Evolutionary conservation across 1,139 yeast genomes (phyloP).

Genomic region (Hansenula lynferdii): DNA sequence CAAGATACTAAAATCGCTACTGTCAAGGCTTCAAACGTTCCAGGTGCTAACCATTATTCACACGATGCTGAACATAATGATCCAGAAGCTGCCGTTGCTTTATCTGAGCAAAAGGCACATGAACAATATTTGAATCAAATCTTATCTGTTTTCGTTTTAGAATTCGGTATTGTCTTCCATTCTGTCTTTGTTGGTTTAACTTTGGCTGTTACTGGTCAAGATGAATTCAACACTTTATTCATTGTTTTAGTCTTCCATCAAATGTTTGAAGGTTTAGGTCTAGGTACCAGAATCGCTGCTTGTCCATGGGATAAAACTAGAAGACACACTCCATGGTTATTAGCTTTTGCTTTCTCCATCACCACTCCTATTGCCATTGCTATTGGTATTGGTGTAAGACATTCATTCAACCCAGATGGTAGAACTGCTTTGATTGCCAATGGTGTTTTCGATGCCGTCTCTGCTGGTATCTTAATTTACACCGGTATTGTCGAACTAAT

Average conservation of each 20-base stretch:
- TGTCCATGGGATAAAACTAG: conserved; percentile 52
- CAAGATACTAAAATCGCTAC: background rate
- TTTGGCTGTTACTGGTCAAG: conserved; percentile 61
- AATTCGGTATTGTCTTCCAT: conserved; percentile 79
- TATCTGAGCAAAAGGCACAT: conserved; percentile 22
- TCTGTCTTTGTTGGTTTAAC: conserved; percentile 77
- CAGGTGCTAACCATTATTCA: conserved; percentile 36
- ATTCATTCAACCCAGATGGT: conserved; percentile 60
- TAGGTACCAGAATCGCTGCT: conserved; percentile 80
- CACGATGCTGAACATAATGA: conserved; percentile 53
- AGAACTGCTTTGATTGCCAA: conserved; percentile 62
- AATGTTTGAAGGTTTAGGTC: conserved; percentile 87
- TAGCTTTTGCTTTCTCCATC: conserved; percentile 58
- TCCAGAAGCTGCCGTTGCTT: conserved; percentile 40
- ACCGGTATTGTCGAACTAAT: conserved; percentile 84
- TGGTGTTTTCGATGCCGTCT: conserved; percentile 78
- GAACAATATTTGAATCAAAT: conserved; percentile 31
- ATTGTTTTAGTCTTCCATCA: conserved; percentile 87
- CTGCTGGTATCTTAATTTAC: conserved; percentile 81
- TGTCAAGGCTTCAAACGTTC: conserved; percentile 10
- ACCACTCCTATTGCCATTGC: conserved; percentile 84
- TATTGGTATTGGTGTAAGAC: conserved; percentile 80
- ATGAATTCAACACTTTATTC: conserved; percentile 72
- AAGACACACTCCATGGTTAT: conserved; percentile 50
- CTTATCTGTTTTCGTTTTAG: conserved; percentile 57